A percentile compares a stretch with the other conserved stretches of the same genome.
phyloP scores from a whole-genome alignment of 1,284 basidiomycete genomes.

The Trichosporon sp. region DNA sequence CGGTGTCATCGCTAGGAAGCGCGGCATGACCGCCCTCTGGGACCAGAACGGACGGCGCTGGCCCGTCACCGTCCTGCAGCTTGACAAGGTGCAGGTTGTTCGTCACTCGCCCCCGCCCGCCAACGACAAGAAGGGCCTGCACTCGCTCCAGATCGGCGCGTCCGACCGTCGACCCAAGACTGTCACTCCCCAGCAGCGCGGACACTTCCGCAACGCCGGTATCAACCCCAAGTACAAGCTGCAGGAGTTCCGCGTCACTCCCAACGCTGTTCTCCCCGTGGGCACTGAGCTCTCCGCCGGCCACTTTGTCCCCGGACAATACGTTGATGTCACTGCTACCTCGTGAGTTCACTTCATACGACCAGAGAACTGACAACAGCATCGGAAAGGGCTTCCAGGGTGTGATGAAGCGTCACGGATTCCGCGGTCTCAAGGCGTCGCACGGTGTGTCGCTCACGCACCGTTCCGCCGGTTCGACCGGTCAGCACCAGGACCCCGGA shows the following conservation, averaged over 20 bases:
- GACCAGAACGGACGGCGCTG: conserved; percentile 81
- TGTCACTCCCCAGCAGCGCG: conserved; percentile 72
- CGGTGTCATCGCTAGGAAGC: conserved; percentile 92
- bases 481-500: conserved; percentile 95
- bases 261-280: conserved; percentile 85
- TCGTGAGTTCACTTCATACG: conserved; percentile 65
- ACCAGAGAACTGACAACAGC: not conserved
- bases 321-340: conserved; percentile 88
- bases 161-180: conserved; percentile 69
- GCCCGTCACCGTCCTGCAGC: conserved; percentile 85
- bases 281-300: conserved; percentile 86
- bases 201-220: conserved; percentile 81
- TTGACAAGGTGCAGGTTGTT: conserved; percentile 60
- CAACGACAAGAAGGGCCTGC: conserved; percentile 62
- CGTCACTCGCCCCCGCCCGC: conserved; percentile 46
- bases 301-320: conserved; percentile 98
- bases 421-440: conserved; percentile 86
- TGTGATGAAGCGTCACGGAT: conserved; percentile 95
- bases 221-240: conserved; percentile 84
- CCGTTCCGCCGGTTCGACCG: conserved; percentile 89
- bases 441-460: conserved; percentile 97
- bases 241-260: conserved; percentile 84
- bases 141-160: conserved; percentile 83
- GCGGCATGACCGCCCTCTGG: conserved; percentile 94
- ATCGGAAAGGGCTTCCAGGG: conserved; percentile 98